A percentile compares a stretch with the other conserved stretches of the same genome.
phyloP scores from a whole-genome alignment of 768 basidiomycete species.

The Russula foetens region DNA sequence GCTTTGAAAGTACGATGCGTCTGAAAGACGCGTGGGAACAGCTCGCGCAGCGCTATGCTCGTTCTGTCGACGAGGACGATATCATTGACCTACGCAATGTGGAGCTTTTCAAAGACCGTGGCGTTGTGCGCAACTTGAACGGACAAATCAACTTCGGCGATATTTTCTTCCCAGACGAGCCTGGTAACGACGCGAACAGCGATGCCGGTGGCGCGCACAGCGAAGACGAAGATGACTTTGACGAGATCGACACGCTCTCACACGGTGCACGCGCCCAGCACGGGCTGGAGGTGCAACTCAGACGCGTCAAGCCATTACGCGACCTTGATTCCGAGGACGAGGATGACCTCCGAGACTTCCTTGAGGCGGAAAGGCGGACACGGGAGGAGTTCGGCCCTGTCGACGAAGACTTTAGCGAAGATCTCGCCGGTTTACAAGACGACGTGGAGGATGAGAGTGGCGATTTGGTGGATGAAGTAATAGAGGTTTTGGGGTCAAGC shows the following conservation, averaged over 20 bases:
- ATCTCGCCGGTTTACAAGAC: slow-evolving; percentile 19
- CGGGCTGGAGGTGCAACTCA: slow-evolving; percentile 27
- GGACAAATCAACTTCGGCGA: slow-evolving; percentile 44
- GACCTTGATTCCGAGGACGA: slow-evolving; percentile 43
- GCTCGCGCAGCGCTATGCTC: slow-evolving; percentile 59
- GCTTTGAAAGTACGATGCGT: slow-evolving; percentile 48
- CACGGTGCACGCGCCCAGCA: slow-evolving; percentile 27
- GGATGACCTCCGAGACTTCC: slow-evolving; percentile 55
- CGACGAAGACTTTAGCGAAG: slow-evolving; percentile 32
- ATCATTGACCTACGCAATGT: slow-evolving; percentile 61
- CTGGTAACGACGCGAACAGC: slow-evolving; percentile 31
- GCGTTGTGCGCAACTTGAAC: slow-evolving; percentile 43
- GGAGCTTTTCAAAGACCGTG: slow-evolving; percentile 60
- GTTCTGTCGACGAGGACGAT: slow-evolving; percentile 69
- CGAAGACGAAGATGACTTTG: slow-evolving; percentile 45
- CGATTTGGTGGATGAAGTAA: slow-evolving; percentile 18
- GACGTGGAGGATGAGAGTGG: slow-evolving; percentile 24
- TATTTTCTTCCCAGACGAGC: slow-evolving; percentile 32
- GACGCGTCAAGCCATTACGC: slow-evolving; percentile 34
- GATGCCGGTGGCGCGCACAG: slow-evolving; percentile 31
- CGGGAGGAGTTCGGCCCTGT: slow-evolving; percentile 42
- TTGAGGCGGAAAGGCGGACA: slow-evolving; percentile 52
- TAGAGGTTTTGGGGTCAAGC: slow-evolving; percentile 14
- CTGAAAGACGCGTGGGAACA: slow-evolving; percentile 57
- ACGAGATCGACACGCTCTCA: slow-evolving; percentile 52